phyloP scores from a whole-genome alignment of 768 basidiomycete species.

The Clitopilus passeckerianus region DNA sequence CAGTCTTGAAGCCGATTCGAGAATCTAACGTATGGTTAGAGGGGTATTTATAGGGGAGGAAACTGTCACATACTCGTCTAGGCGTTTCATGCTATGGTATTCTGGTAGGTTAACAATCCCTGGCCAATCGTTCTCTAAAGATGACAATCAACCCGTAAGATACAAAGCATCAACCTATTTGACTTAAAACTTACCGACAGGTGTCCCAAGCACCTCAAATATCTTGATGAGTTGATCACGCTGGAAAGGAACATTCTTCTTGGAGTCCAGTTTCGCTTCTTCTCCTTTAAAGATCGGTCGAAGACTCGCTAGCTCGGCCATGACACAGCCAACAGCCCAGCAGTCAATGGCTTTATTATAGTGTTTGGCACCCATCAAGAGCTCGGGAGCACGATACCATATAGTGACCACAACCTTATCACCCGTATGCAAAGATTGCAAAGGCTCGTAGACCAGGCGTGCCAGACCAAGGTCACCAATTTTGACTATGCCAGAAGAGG shows the following conservation, averaged over 20 bases:
- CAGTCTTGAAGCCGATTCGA: constrained; percentile 65
- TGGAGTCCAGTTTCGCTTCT: constrained; percentile 94
- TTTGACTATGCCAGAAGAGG: constrained; percentile 83
- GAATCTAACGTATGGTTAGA: constrained; percentile 18
- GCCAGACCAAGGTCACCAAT: constrained; percentile 98
- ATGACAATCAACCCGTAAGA: not conserved
- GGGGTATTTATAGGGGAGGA: not conserved
- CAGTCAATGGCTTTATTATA: constrained; percentile 96
- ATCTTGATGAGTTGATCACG: constrained; percentile 93
- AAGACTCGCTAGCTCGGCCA: constrained; percentile 90
- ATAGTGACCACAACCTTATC: constrained; percentile 99
- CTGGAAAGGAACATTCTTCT: constrained; percentile 98
- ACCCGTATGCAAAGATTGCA: constrained; percentile 87
- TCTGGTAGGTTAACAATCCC: constrained; percentile 84
- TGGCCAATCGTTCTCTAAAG: constrained; percentile 82
- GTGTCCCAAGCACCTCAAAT: constrained; percentile 91
- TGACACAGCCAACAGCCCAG: constrained; percentile 98
- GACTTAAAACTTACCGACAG: constrained; percentile 53
- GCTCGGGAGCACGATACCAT: constrained; percentile 98
- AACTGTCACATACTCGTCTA: constrained; percentile 55
- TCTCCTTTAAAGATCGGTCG: constrained; percentile 99
- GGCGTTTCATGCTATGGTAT: constrained; percentile 73
- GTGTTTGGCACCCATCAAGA: constrained; percentile 94
- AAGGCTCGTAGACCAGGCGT: constrained; percentile 82
- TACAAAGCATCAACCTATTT: not conserved